Conservation (phyloP, 2,329 filamentous ascomycete genomes). For the Pseudogymnoascus sp. region DNA sequence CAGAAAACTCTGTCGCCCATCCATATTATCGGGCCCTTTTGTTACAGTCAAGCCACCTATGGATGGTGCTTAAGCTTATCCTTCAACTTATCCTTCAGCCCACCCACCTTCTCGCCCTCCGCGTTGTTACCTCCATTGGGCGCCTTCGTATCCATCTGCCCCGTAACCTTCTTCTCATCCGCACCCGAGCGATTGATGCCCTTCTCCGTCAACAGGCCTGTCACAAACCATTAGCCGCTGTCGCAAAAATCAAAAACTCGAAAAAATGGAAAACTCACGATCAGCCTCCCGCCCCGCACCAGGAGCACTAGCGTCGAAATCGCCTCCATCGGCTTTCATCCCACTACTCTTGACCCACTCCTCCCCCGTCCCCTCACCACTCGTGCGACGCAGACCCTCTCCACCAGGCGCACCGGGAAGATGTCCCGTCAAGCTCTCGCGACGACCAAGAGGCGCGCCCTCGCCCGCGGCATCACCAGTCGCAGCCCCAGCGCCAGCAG, state of each 20-base stretch:
- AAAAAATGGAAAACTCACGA: slow-evolving; percentile 35
- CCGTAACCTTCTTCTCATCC: slow-evolving; percentile 16
- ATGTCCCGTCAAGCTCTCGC: slow-evolving; percentile 18
- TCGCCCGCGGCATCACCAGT: neutral
- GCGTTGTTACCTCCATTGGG: slow-evolving; percentile 17
- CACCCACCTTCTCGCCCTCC: slow-evolving; percentile 30
- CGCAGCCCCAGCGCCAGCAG: neutral
- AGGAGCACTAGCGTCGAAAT: slow-evolving; percentile 56
- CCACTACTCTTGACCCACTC: slow-evolving; percentile 50
- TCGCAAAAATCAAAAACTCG: neutral
- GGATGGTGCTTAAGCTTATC: slow-evolving; percentile 35
- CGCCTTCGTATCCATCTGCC: slow-evolving; percentile 13
- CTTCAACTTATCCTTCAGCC: slow-evolving; percentile 59
- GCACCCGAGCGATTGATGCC: neutral
- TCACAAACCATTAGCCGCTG: slow-evolving; percentile 7
- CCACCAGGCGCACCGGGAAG: slow-evolving; percentile 18
- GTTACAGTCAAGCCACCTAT: neutral
- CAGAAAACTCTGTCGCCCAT: neutral
- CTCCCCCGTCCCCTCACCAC: slow-evolving; percentile 43
- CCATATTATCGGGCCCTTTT: neutral
- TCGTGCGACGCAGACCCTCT: slow-evolving; percentile 21
- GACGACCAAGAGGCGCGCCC: neutral
- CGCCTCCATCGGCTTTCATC: slow-evolving; percentile 54
- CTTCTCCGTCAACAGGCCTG: slow-evolving; percentile 2
- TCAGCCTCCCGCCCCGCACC: slow-evolving; percentile 61